Percentiles rank a stretch among this genome's conserved stretches.
These are phyloP conservation scores for Raphidocelis subcapitata DNA, from an alignment of 139 green algal genomes.

Conservation along the genomic window DNA sequence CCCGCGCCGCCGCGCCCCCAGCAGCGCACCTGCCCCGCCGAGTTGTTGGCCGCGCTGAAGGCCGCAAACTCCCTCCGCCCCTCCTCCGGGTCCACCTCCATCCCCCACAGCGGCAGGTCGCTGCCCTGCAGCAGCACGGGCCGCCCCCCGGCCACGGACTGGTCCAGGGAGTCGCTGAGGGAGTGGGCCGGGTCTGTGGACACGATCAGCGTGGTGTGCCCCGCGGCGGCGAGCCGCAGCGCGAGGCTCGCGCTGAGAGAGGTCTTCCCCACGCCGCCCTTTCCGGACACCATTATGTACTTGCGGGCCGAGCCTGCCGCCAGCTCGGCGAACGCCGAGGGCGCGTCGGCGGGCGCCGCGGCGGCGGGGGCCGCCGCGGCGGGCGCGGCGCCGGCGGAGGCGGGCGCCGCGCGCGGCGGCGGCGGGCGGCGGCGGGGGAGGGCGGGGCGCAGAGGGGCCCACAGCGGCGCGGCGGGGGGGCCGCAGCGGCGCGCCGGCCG, in stretches of 20 bases:
- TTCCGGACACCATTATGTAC: constrained; percentile 91
- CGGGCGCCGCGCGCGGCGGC: too few relatives aligned
- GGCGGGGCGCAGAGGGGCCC: too few relatives aligned
- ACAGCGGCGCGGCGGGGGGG: too few relatives aligned
- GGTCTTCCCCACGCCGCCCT: constrained; percentile 98
- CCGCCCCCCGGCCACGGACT: constrained; percentile 90
- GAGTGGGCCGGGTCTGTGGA: constrained; percentile 98
- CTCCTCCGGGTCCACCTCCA: constrained; percentile 93
- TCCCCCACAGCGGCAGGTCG: constrained; percentile 87
- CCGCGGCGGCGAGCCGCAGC: constrained; percentile 81
- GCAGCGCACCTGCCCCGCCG: constrained; percentile 16
- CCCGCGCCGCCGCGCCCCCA: too few relatives aligned
- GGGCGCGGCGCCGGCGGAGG: too few relatives aligned
- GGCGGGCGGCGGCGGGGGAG: too few relatives aligned
- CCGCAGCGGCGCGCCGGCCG: too few relatives aligned
- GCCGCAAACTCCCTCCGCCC: constrained; percentile 45
- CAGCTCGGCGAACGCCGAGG: too few relatives aligned
- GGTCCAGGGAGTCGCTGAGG: constrained; percentile 90
- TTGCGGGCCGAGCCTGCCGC: too few relatives aligned
- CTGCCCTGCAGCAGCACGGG: constrained; percentile 89
- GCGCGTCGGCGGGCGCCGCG: too few relatives aligned
- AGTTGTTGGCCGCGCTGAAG: constrained; percentile 17
- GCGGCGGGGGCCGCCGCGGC: too few relatives aligned
- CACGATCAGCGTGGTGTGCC: constrained; percentile 92
- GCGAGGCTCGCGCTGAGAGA: constrained; percentile 88